Base-by-base conservation (phyloP, 805 yeast genomes). In the Sugiyamaella chiloensis region DNA sequence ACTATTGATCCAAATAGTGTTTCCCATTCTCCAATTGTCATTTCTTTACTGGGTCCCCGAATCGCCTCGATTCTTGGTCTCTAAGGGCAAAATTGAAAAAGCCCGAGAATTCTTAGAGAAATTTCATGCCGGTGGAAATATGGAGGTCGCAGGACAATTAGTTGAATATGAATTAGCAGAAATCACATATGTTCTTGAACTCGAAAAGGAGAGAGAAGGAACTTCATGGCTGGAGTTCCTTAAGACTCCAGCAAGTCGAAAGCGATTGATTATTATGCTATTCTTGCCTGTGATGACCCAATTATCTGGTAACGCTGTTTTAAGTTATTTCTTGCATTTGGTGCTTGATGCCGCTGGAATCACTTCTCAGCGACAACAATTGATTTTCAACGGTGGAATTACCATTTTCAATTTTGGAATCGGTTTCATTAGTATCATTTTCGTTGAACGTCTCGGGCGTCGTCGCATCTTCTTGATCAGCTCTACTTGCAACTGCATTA, bases 271-370 rank as follows among this genome's bases (percentile, higher is more conserved):
- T 31, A 16, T 51, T 12, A 12, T 24, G 12, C 8, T 48, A 9
- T 20, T n/a, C 20, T 20, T 48, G 16, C 46, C 52, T 2, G 34
- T 37, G 11, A 44, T 48, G 48, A 24, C 29, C 8, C 55, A 51
- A 40, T 40, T 42, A 40, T 44, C 43, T 20, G 56, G 56, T 11
- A 52, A 52, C 40, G 51, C 52, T 14, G 14, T 52, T 3, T 31
- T 47, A 2, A 46, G 52, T 12, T 77, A 75, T 67, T 77, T 76
- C 61, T 62, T 77, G 53, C 66, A 68, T 52, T 68, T 70, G 55
- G 82, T 80, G n/a, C 68, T 79, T 52, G 59, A 65, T 50, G 72
- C 78, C 23, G 75, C 78, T 58, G 83, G 83, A 49, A 74, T 78
- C 55, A 75, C 76, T 12, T 29, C 40, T 29, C 14, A 48, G 21